Base-by-base conservation (phyloP, 306 rosid species). In the Ormosia emarginata region DNA sequence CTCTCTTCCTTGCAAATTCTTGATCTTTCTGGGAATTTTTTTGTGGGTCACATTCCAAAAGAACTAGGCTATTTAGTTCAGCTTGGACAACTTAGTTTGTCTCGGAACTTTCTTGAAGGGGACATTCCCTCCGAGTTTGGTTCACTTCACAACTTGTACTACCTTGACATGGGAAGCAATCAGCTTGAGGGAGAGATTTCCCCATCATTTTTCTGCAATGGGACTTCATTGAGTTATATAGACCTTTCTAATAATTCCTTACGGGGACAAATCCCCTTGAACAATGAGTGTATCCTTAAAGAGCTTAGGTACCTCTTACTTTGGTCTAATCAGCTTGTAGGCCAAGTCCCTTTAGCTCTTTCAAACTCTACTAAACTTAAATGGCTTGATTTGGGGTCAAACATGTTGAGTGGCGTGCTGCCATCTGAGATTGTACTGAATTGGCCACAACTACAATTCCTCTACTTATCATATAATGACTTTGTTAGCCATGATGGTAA, bases 321-420 rank as follows among this genome's bases (percentile, higher is more conserved):
- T 63, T 93, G 99, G 99, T 92, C 98, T 63, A 95, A 95, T 62
- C 82, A 79, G 3, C 83, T 95, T 53, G 89, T 76, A 33, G 99
- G 97, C 3, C 84, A 50, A n/a, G 73, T 95, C 57, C 97, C 98
- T 61, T 71, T 47, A 8, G 86, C 96, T 30, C 95, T 95, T 75
- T 80, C 96, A 10, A 90, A 92, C 77, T 93, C 92, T 29, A 87
- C 96, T 30, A 55, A 85, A 34, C 94, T 95, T 49, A 84, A 87
- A 86, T 95, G 99, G 99, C 84, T 95, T 8, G 99, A 95, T 81
- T 81, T 95, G 85, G 97, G 78, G 74, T 93, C 94, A 11, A 92
- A 95, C 69, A 87, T 72, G 92, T 80, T 95, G 18, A 82, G 72
- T 50, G 92, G 99, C 66, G 94, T 86, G 67, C 80, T 95, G 37